Evolutionary conservation across 2,329 filamentous ascomycete species (phyloP).

Genomic region (Hypoxylon sp.): DNA sequence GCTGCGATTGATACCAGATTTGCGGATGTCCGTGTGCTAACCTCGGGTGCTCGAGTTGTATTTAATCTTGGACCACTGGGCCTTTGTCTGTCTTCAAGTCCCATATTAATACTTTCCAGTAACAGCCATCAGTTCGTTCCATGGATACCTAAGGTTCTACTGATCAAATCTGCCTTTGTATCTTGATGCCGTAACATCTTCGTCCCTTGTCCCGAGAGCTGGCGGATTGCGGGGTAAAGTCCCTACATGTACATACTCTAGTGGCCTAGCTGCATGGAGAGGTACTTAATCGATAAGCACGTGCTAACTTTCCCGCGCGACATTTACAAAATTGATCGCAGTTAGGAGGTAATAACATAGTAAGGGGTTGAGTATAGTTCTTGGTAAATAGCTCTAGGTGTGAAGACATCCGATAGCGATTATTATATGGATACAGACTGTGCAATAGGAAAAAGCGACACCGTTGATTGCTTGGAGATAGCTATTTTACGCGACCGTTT

Average conservation of each 20-base stretch:
- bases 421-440: not conserved
- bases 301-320: constrained; percentile 23
- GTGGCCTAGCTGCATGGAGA: constrained; percentile 15
- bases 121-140: not conserved
- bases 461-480: not conserved
- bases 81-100: not conserved
- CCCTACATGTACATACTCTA: constrained; percentile 31
- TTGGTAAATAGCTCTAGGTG: not conserved
- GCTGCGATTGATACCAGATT: constrained; percentile 22
- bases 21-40: constrained; percentile 35
- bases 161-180: constrained; percentile 17
- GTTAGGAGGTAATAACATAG: constrained; percentile 1
- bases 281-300: constrained; percentile 42
- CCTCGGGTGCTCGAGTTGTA: not conserved
- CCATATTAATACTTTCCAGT: not conserved
- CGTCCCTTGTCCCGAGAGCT: constrained; percentile 40
- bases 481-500: constrained; percentile 1
- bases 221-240: constrained; percentile 45
- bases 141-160: not conserved
- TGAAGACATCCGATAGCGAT: no score
- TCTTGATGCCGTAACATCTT: constrained; percentile 39
- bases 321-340: not conserved
- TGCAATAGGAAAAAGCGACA: not conserved
- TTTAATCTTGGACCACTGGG: not conserved
- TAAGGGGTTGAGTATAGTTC: not conserved